phyloP scores from a whole-genome alignment of 1,284 basidiomycete species.

The Ceratobasidium sp. region DNA sequence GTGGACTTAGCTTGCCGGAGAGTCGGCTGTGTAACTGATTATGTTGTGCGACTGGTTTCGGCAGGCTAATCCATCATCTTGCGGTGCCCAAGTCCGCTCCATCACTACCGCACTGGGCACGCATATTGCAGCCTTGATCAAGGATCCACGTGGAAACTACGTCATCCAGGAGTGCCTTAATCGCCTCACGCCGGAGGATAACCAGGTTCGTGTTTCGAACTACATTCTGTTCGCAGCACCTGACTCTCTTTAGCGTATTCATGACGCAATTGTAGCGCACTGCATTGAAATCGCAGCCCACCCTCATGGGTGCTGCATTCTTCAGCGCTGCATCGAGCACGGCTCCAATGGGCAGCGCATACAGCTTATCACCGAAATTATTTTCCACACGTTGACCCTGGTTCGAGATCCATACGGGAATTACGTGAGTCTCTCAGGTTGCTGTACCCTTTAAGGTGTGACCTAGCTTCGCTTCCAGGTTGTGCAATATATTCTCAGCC shows the following conservation, averaged over 20 bases:
- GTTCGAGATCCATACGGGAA: slow-evolving; percentile 99
- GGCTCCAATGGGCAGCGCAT: slow-evolving; percentile 95
- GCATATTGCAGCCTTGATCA: slow-evolving; percentile 99
- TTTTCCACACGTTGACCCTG: slow-evolving; percentile 95
- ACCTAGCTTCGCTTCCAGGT: slow-evolving; percentile 65
- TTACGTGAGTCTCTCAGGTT: slow-evolving; percentile 74
- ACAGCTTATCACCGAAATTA: slow-evolving; percentile 99
- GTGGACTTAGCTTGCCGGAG: slow-evolving; percentile 57
- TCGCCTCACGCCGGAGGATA: slow-evolving; percentile 97
- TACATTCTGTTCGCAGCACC: slow-evolving; percentile 37
- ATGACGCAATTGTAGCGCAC: slow-evolving; percentile 98
- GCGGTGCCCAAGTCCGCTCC: slow-evolving; percentile 92
- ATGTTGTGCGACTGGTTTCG: slow-evolving; percentile 18
- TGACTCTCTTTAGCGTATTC: slow-evolving; percentile 83
- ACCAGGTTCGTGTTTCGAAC: slow-evolving; percentile 72
- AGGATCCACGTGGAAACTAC: slow-evolving; percentile 99
- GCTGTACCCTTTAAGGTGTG: background rate
- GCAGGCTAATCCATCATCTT: slow-evolving; percentile 54
- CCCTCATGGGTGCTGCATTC: slow-evolving; percentile 98
- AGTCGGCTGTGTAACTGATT: slow-evolving; percentile 21
- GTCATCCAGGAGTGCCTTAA: slow-evolving; percentile 99
- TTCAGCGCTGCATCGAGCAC: slow-evolving; percentile 99
- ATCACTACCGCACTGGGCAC: slow-evolving; percentile 97
- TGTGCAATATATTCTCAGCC: slow-evolving; percentile 96
- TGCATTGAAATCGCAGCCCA: slow-evolving; percentile 99